Evolutionary conservation across 768 basidiomycete species (phyloP).

Genomic region (Phylloporus sp.): DNA sequence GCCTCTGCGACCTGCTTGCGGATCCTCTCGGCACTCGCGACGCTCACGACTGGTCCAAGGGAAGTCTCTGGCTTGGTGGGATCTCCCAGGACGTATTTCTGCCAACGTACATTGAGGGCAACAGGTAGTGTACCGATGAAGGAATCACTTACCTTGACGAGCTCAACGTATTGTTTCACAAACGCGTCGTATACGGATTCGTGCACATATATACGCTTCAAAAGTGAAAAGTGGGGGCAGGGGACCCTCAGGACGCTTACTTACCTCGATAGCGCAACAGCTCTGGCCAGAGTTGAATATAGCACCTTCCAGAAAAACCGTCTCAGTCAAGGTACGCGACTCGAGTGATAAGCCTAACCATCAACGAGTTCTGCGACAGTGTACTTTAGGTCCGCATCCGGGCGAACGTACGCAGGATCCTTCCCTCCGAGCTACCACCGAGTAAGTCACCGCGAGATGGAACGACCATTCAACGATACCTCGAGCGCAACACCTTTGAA

Average conservation of each 20-base stretch:
- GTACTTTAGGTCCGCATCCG: slow-evolving; percentile 81
- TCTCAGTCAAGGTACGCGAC: neutral
- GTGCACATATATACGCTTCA: slow-evolving; percentile 90
- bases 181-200: slow-evolving; percentile 78
- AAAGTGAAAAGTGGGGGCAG: neutral
- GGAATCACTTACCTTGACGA: slow-evolving; percentile 55
- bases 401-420: slow-evolving; percentile 92
- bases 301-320: slow-evolving; percentile 51
- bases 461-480: slow-evolving; percentile 38
- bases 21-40: slow-evolving; percentile 81
- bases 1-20: slow-evolving; percentile 86
- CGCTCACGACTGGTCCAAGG: slow-evolving; percentile 89
- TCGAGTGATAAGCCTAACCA: slow-evolving; percentile 43
- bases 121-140: neutral
- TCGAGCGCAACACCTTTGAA: slow-evolving; percentile 90
- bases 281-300: slow-evolving; percentile 98
- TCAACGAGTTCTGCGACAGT: slow-evolving; percentile 87
- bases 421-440: slow-evolving; percentile 84
- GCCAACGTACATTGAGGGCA: neutral
- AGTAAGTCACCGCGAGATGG: neutral
- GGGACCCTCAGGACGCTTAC: slow-evolving; percentile 7
- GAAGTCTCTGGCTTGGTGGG: slow-evolving; percentile 71
- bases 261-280: slow-evolving; percentile 88
- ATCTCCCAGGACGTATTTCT: slow-evolving; percentile 85
- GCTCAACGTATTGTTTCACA: slow-evolving; percentile 64